Evolutionary conservation across 164 flowering plant species (phyloP).

Genomic region (Piper longum): DNA sequence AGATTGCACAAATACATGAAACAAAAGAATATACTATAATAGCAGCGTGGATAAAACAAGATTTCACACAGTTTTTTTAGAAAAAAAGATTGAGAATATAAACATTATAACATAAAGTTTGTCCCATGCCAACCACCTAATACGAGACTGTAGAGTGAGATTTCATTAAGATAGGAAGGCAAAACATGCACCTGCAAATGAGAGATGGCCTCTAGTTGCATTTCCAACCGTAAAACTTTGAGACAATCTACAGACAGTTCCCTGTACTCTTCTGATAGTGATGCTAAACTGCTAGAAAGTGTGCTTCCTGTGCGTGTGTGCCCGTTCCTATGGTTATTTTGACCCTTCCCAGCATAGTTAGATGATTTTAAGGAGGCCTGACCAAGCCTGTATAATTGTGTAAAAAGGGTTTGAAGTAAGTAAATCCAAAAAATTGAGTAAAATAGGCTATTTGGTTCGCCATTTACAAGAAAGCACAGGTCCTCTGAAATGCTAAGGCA

Average conservation of each 20-base stretch:
- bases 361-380: conserved; percentile 30
- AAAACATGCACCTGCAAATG: conserved; percentile 60
- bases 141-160: no score
- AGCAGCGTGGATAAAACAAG: no score
- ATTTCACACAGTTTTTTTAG: no score
- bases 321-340: conserved; percentile 20
- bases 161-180: background rate
- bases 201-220: conserved; percentile 89
- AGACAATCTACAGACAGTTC: conserved; percentile 87
- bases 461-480: no score
- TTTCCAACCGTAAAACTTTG: conserved; percentile 93
- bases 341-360: conserved; percentile 34
- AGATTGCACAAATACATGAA: no score
- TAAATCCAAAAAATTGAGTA: background rate
- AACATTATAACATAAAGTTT: no score
- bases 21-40: no score
- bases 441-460: no score
- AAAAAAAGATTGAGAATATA: no score
- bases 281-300: conserved; percentile 48
- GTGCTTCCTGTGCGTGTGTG: conserved; percentile 40
- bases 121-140: no score
- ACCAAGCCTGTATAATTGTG: conserved; percentile 45
- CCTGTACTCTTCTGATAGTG: conserved; percentile 92
- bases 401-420: background rate
- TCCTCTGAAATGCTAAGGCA: no score